These are phyloP conservation scores for Xanthoconium purpureum DNA, from an alignment of 768 basidiomycete genomes.

Conservation along the genomic window DNA sequence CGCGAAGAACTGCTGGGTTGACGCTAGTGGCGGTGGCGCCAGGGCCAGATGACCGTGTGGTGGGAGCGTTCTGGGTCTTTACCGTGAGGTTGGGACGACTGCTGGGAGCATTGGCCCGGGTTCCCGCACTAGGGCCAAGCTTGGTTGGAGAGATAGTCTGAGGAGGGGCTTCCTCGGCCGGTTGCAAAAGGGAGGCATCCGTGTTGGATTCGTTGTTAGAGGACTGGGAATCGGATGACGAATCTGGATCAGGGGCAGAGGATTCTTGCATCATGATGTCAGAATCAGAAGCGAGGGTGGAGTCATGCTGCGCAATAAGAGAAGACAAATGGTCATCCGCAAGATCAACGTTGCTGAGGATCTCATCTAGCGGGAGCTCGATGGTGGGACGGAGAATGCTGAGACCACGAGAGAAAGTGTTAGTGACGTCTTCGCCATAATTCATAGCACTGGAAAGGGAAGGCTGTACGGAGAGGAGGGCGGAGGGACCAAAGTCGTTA, in stretches of 20 bases:
- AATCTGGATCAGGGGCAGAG: slow-evolving; percentile 8
- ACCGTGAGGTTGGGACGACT: slow-evolving; percentile 60
- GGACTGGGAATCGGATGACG: slow-evolving; percentile 12
- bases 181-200: slow-evolving; percentile 32
- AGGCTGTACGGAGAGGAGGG: slow-evolving; percentile 65
- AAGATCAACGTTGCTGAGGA: slow-evolving; percentile 43
- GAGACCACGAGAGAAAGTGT: slow-evolving; percentile 48
- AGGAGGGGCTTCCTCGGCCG: slow-evolving; percentile 40
- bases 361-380: slow-evolving; percentile 82
- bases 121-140: slow-evolving; percentile 51
- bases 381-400: slow-evolving; percentile 75
- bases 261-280: slow-evolving; percentile 32
- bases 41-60: slow-evolving; percentile 55
- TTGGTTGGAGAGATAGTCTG: slow-evolving; percentile 60
- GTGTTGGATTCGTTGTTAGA: neutral
- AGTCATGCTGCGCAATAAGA: slow-evolving; percentile 8
- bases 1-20: slow-evolving; percentile 41
- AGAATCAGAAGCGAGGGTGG: slow-evolving; percentile 5
- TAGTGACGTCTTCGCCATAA: slow-evolving; percentile 72
- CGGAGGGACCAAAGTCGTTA: slow-evolving; percentile 73
- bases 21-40: slow-evolving; percentile 63
- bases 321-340: slow-evolving; percentile 15
- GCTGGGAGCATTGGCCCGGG: slow-evolving; percentile 42
- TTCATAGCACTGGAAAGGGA: slow-evolving; percentile 66
- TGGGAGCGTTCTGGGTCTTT: slow-evolving; percentile 46